Evolutionary conservation across 2,329 filamentous ascomycete species (phyloP).

Genomic region (Colletotrichum chrysophilum): DNA sequence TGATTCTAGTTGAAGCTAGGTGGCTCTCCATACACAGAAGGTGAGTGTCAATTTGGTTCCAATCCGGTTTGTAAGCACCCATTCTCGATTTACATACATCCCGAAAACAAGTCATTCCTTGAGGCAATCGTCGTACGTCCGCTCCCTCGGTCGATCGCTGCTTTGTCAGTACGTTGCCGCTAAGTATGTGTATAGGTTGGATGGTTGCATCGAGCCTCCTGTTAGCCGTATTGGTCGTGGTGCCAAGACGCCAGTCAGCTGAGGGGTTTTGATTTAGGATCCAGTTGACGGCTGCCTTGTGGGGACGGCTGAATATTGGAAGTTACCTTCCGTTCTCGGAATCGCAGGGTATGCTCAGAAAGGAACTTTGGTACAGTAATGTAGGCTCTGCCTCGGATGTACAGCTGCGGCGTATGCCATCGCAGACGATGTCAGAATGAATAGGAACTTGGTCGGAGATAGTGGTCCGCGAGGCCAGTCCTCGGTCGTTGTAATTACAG

Average conservation of each 20-base stretch:
- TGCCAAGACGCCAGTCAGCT: not conserved
- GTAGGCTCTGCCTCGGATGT: not conserved
- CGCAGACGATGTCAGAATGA: not conserved
- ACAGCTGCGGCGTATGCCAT: not conserved
- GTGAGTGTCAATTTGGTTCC: fast-evolving
- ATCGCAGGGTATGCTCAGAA: not conserved
- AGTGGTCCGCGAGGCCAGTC: not conserved
- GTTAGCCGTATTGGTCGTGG: not conserved
- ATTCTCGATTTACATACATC: not conserved
- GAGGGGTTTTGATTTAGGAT: not conserved
- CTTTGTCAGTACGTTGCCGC: not conserved
- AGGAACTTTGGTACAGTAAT: not conserved
- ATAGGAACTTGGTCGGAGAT: not conserved
- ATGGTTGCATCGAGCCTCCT: not conserved
- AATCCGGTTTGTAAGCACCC: not conserved
- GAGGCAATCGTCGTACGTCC: not conserved
- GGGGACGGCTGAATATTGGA: not conserved
- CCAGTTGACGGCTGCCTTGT: not conserved
- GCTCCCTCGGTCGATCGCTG: not conserved
- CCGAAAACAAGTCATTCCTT: not conserved
- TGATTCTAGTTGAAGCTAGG: not conserved
- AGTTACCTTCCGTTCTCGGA: not conserved
- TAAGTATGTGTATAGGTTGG: not conserved
- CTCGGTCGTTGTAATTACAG: not conserved
- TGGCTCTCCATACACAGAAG: not conserved